Evolutionary conservation across 148 eudicot genomes (phyloP), one percentile per base, ranked within the genome.

Genomic region (Silene conica): DNA sequence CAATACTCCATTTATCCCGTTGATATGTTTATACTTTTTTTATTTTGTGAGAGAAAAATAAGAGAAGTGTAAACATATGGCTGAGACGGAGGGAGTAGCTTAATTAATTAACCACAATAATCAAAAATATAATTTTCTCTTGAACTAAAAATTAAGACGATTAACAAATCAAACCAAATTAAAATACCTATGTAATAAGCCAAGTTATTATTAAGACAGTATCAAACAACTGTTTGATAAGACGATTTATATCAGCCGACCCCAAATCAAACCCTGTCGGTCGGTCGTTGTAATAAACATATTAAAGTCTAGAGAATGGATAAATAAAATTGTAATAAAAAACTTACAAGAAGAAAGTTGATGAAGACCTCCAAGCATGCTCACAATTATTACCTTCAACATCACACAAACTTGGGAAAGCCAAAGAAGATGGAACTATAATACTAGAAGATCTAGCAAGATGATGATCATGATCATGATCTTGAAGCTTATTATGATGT

Each of bases 341-440:
- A 77, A 79, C 93, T 89, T 80, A 91, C 97, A 87, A 77, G 80
- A 86, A 64, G 81, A 84, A 69, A 77, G 54, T 73, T 65, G 88
- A 77, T 76, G 87, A 8, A 73, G 52, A 58, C 65, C 75, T 80
- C 85, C 88, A 84, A 77, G 74, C 70, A 77, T 64, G 71, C 10
- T 63, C 48, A 79, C 52, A 31, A 79, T 52, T 71, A 14, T 75
- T 25, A 71, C 77, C 31, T 23, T 54, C 54, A 77, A 56, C 82
- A 76, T 73, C 79, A 75, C 82, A 83, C 78, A 85, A 88, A 83
- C 77, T 83, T 70, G 88, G 63, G 46, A 74, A 73, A 77, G 76
- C 62, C 76, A 78, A 79, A 70, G 80, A 67, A 80, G 82, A 11
- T 60, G 81, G 50, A 72, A 52, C 4, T 31, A 31, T 61, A 80